A percentile compares a stretch with the other conserved stretches of the same genome.
Evolutionary conservation across 179 eudicot species (phyloP).

Genomic region (Heliamphora pulchella): DNA sequence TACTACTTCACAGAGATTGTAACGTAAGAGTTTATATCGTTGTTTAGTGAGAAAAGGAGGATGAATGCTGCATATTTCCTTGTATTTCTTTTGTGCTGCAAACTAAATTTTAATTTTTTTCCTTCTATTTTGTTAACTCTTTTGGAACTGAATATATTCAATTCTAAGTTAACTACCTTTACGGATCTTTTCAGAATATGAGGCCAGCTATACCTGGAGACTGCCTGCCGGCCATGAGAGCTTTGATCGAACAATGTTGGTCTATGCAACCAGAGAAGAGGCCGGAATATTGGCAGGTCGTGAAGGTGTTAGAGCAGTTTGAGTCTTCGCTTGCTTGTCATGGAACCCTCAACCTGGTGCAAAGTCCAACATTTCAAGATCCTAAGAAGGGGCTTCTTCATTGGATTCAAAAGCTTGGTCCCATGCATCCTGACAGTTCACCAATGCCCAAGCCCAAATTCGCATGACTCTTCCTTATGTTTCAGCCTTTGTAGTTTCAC

Average conservation of each 20-base stretch:
- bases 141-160: background rate
- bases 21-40: background rate
- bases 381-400: slow-evolving; percentile 62
- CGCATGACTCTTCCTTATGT: slow-evolving; percentile 24
- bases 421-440: slow-evolving; percentile 21
- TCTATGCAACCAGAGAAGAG: slow-evolving; percentile 70
- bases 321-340: slow-evolving; percentile 50
- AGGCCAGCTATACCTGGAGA: slow-evolving; percentile 57
- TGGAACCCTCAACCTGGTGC: slow-evolving; percentile 58
- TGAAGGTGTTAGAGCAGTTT: slow-evolving; percentile 69
- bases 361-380: slow-evolving; percentile 43
- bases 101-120: background rate
- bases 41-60: background rate
- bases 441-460: slow-evolving; percentile 45
- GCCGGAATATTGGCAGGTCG: slow-evolving; percentile 91
- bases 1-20: no score
- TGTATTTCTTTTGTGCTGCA: no score
- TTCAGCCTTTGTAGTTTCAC: slow-evolving; percentile 20
- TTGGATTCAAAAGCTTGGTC: slow-evolving; percentile 79
- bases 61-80: background rate
- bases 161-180: slow-evolving; percentile 15
- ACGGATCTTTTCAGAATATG: slow-evolving; percentile 49
- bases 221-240: slow-evolving; percentile 70
- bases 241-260: slow-evolving; percentile 92
- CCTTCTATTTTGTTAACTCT: background rate